Evolutionary conservation across 345 rosid species (phyloP).

Genomic region (Raphanus sativus): DNA sequence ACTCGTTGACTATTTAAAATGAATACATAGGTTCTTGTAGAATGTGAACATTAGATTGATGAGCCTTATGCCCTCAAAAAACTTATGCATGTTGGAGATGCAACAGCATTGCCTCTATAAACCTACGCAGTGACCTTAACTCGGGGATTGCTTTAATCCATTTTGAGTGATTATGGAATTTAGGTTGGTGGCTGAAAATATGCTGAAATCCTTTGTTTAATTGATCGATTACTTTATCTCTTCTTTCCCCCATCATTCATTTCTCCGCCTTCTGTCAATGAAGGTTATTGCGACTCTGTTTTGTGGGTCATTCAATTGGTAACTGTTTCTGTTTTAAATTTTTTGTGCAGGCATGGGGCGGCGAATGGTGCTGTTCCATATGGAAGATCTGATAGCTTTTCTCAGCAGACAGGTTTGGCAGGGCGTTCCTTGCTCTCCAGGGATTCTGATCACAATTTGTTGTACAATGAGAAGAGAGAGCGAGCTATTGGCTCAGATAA

Average conservation of each 20-base stretch:
- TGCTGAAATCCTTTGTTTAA: constrained; percentile 22
- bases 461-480: constrained; percentile 74
- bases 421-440: constrained; percentile 62
- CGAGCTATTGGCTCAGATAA: constrained; percentile 70
- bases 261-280: constrained; percentile 4
- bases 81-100: constrained; percentile 14
- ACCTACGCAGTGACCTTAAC: constrained; percentile 2
- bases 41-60: constrained; percentile 15
- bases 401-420: constrained; percentile 59
- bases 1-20: constrained; percentile 10
- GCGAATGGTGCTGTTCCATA: constrained; percentile 62
- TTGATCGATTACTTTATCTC: background rate
- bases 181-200: constrained; percentile 26
- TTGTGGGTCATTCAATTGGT: constrained; percentile 15
- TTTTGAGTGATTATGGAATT: background rate
- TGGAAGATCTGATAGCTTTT: constrained; percentile 69
- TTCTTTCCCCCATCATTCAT: constrained; percentile 19
- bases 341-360: constrained; percentile 63
- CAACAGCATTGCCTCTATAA: constrained; percentile 2
- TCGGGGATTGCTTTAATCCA: background rate
- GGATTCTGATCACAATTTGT: constrained; percentile 57
- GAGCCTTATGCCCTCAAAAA: background rate
- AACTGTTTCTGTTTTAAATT: constrained; percentile 32
- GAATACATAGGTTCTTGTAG: constrained; percentile 2
- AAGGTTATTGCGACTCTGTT: constrained; percentile 8